Percentiles rank a stretch among this genome's conserved stretches.
Conservation (phyloP, 352 stramenopile species). For the Pythium diclinum region DNA sequence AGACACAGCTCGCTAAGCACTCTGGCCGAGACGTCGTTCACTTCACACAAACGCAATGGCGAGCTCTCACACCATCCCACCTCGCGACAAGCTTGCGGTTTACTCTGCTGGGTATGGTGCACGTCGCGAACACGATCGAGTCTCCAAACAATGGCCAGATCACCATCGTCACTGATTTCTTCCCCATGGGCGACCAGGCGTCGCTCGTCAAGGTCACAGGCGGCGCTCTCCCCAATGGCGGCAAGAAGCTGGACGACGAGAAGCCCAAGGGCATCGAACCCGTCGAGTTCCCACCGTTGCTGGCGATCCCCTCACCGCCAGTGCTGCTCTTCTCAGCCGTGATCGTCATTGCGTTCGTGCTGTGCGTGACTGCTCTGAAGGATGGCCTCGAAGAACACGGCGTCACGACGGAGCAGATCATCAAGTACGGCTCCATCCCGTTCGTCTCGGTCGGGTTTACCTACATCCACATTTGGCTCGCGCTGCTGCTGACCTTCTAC, state of each 20-base stretch:
- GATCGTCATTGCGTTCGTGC: constrained; percentile 46
- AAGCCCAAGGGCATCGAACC: not conserved
- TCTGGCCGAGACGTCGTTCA: not conserved
- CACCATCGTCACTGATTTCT: not conserved
- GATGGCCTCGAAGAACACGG: constrained; percentile 44
- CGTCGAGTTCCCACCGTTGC: constrained; percentile 72
- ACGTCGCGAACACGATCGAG: not conserved
- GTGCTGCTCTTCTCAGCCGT: constrained; percentile 48
- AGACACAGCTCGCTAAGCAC: not conserved
- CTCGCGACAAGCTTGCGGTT: not conserved
- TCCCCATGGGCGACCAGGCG: not conserved
- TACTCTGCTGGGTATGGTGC: not conserved
- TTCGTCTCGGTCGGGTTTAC: constrained; percentile 90
- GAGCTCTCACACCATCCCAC: not conserved
- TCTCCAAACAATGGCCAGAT: not conserved
- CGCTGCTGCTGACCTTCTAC: constrained; percentile 98
- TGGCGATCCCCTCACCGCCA: constrained; percentile 68
- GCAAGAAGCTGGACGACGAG: not conserved
- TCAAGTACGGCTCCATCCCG: constrained; percentile 84
- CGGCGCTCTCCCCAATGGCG: not conserved
- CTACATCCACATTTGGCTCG: constrained; percentile 95
- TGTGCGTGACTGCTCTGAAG: constrained; percentile 81
- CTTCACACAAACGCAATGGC: not conserved
- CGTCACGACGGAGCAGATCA: constrained; percentile 59
- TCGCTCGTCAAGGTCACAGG: not conserved